A percentile compares a stretch with the other conserved stretches of the same genome.
These are phyloP conservation scores for Camellia granthamiana DNA, from an alignment of 148 eudicot species.

Conservation along the genomic window DNA sequence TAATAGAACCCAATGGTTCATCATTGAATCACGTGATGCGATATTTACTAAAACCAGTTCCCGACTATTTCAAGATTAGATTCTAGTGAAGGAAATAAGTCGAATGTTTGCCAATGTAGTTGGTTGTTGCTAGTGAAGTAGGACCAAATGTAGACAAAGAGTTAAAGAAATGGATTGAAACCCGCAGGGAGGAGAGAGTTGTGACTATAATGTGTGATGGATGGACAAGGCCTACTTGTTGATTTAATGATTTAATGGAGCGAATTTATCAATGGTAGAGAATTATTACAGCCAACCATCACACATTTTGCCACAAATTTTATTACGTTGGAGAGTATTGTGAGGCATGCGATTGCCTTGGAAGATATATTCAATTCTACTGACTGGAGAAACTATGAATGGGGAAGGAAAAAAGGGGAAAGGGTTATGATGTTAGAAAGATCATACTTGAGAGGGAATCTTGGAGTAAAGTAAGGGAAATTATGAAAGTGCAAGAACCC, in stretches of 20 bases:
- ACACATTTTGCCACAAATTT: constrained; percentile 12
- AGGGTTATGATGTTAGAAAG: too few species aligned
- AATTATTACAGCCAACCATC: neutral
- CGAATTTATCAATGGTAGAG: neutral
- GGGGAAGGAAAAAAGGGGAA: neutral
- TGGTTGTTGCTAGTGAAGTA: too few species aligned
- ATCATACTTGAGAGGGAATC: neutral
- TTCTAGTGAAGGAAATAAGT: too few species aligned
- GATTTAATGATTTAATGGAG: neutral
- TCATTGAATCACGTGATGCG: too few species aligned
- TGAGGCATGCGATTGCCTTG: neutral
- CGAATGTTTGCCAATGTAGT: too few species aligned
- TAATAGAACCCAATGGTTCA: too few species aligned
- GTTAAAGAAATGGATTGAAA: neutral
- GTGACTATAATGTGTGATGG: constrained; percentile 7
- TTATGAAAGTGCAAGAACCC: too few species aligned
- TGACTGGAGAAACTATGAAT: neutral
- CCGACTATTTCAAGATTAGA: too few species aligned
- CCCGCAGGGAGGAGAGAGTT: neutral
- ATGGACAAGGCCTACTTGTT: neutral
- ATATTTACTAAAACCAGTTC: too few species aligned
- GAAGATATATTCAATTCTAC: neutral
- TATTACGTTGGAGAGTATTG: neutral
- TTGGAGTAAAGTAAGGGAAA: neutral
- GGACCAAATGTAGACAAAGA: too few species aligned